Base-by-base conservation (phyloP, 169 alveolate species). In the Cryptosporidium ubiquitum region DNA sequence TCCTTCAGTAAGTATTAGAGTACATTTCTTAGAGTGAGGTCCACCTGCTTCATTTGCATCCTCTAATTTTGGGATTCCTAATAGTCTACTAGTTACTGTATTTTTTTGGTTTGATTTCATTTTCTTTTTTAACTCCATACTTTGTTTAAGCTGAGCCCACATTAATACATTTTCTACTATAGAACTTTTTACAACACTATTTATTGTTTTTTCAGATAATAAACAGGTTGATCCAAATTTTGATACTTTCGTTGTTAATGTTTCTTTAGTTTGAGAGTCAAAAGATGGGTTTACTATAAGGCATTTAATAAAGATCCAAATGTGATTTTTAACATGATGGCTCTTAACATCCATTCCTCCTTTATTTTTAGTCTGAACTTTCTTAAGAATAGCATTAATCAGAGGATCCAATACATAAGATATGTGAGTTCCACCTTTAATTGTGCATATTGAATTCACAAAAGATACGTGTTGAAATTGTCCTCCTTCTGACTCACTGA, bases 41-140 rank as follows among this genome's bases (percentile, higher is more conserved):
- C 98, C 96, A 3, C 99, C 99, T 3, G 99, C 99, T 75, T 96
- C 97, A 85, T 97, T 98, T 37, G 99, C 99, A 91, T 99, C 99
- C 92, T 99, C 99, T 58, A 99, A 95, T 91, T 98, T 99, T 16
- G 99, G 99, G 1, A 98, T 96, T 26, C 99, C 99, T 75, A 95
- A 85, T 55, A 95, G 85, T 70, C 97, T 44, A 31, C 93, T 89
- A 12, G 92, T 70, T 23, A 79, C 52, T 23, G 89, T 61, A n/a
- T 95, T 94, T 26, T 94, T 93, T 86, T 93, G 94, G 18, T 93
- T 93, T 0, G 95, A 94, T 57, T 96, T 95, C 94, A 95, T 91
- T 71, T 94, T 94, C 89, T 95, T 95, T 51, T 93, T 95, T 73
- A 97, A 89, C 85, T 97, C 98, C 23, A 97, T 97, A 86, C 97